Percentiles rank a stretch among this genome's conserved stretches.
Conservation (phyloP, 1,284 basidiomycete genomes). For the Apiotrichum porosum region DNA sequence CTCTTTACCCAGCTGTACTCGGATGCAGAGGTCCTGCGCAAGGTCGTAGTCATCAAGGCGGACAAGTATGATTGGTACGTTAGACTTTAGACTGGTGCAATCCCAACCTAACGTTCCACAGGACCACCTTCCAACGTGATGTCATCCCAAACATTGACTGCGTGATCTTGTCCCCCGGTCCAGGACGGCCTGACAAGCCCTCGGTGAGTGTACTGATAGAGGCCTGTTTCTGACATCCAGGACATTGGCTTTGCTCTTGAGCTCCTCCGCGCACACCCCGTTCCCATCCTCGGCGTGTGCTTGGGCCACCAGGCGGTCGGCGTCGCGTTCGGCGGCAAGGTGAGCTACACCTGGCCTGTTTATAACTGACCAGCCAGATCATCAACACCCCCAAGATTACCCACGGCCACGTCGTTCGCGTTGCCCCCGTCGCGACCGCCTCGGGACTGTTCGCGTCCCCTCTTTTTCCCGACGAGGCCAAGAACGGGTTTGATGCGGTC, state of each 20-base stretch:
- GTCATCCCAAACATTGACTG: conserved; percentile 47
- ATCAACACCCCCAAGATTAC: conserved; percentile 46
- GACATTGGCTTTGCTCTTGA: conserved; percentile 48
- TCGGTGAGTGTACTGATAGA: conserved; percentile 17
- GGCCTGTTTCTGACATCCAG: conserved; percentile 14
- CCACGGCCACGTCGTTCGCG: conserved; percentile 72
- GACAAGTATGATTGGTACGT: conserved; percentile 47
- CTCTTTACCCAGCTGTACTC: conserved; percentile 46
- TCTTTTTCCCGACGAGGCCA: conserved; percentile 20
- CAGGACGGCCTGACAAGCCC: conserved; percentile 45
- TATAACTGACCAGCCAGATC: conserved; percentile 30
- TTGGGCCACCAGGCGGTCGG: conserved; percentile 88
- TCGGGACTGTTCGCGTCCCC: conserved; percentile 34
- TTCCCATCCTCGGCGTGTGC: conserved; percentile 60
- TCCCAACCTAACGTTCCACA: conserved; percentile 11
- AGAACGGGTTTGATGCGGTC: conserved; percentile 61
- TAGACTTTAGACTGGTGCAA: neutral
- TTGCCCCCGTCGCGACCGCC: conserved; percentile 44
- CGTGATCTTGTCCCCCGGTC: conserved; percentile 49
- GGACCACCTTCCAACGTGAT: conserved; percentile 36
- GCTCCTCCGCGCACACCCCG: conserved; percentile 34
- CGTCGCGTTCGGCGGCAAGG: conserved; percentile 65
- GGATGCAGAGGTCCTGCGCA: conserved; percentile 41
- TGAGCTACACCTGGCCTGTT: conserved; percentile 23
- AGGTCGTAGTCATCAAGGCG: conserved; percentile 47